Evolutionary conservation across 306 rosid genomes (phyloP).

Genomic region (Rosa rugosa): DNA sequence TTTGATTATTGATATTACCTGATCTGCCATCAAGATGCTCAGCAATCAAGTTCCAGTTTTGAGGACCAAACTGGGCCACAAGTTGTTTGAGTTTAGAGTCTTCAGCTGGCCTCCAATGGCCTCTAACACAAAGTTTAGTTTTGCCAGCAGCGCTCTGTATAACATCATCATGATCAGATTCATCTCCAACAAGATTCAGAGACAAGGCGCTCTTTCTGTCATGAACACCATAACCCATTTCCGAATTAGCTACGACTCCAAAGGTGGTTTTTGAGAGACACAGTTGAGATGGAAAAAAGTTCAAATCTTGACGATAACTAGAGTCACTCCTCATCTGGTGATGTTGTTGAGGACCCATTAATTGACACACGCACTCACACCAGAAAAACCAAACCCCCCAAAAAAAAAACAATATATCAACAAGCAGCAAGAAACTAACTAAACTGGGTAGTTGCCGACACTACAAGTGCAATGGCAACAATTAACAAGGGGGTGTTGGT

Average conservation of each 20-base stretch:
- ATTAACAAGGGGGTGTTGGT: neutral
- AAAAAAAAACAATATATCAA: neutral
- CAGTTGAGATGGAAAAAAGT: slow-evolving; percentile 25
- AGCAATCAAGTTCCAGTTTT: slow-evolving; percentile 92
- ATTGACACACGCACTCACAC: neutral
- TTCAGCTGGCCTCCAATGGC: slow-evolving; percentile 97
- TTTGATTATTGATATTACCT: slow-evolving; percentile 36
- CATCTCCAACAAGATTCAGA: slow-evolving; percentile 45
- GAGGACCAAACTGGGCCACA: slow-evolving; percentile 82
- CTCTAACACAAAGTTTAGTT: slow-evolving; percentile 71
- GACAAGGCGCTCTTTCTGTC: slow-evolving; percentile 17
- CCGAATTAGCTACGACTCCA: slow-evolving; percentile 6
- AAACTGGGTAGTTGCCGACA: slow-evolving; percentile 8
- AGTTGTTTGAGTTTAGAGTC: slow-evolving; percentile 79
- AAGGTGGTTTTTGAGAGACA: slow-evolving; percentile 18
- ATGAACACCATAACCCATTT: slow-evolving; percentile 31
- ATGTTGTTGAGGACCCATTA: slow-evolving; percentile 41
- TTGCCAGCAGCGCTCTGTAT: slow-evolving; percentile 27
- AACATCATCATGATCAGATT: neutral
- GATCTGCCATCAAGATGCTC: slow-evolving; percentile 81
- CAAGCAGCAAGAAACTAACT: neutral
- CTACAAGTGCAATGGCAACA: neutral
- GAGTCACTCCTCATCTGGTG: neutral
- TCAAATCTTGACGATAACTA: slow-evolving; percentile 20
- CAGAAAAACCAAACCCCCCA: neutral